These are phyloP conservation scores for Carex pumila DNA, from an alignment of 176 grass and related monocot species.

Conservation along the genomic window DNA sequence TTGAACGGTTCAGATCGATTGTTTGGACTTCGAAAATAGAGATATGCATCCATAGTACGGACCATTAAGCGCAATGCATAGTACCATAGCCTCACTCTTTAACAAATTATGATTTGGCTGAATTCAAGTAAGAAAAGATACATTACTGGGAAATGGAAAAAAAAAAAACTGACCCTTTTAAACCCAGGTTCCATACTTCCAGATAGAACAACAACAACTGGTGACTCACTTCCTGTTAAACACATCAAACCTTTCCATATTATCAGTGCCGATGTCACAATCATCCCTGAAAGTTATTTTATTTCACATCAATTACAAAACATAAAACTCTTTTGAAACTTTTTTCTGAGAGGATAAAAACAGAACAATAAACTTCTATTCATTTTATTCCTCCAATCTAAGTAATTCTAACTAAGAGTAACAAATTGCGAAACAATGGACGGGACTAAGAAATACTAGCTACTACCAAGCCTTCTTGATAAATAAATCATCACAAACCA, in stretches of 20 bases:
- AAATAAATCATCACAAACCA: neutral
- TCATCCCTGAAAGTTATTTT: slow-evolving; percentile 44
- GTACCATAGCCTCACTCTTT: too few relatives aligned
- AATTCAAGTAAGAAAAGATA: neutral
- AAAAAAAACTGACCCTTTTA: slow-evolving; percentile 44
- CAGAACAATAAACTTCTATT: neutral
- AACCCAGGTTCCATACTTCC: slow-evolving; percentile 76
- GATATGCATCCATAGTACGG: too few relatives aligned
- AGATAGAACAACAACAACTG: slow-evolving; percentile 65
- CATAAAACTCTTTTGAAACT: neutral
- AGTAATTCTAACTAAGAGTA: too few relatives aligned
- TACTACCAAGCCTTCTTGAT: neutral
- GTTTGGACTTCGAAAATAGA: too few relatives aligned
- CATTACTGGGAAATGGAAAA: neutral
- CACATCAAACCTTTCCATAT: slow-evolving; percentile 69
- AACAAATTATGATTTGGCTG: neutral
- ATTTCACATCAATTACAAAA: neutral
- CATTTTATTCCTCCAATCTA: neutral
- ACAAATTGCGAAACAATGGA: neutral
- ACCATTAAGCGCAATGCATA: too few relatives aligned
- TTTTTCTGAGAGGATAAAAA: neutral
- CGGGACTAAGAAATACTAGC: neutral
- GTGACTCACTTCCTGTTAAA: slow-evolving; percentile 53
- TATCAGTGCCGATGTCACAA: slow-evolving; percentile 57
- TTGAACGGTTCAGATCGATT: too few relatives aligned